Evolutionary conservation across 2,329 filamentous ascomycete species (phyloP).

Genomic region (Sordariomycetes sp.): DNA sequence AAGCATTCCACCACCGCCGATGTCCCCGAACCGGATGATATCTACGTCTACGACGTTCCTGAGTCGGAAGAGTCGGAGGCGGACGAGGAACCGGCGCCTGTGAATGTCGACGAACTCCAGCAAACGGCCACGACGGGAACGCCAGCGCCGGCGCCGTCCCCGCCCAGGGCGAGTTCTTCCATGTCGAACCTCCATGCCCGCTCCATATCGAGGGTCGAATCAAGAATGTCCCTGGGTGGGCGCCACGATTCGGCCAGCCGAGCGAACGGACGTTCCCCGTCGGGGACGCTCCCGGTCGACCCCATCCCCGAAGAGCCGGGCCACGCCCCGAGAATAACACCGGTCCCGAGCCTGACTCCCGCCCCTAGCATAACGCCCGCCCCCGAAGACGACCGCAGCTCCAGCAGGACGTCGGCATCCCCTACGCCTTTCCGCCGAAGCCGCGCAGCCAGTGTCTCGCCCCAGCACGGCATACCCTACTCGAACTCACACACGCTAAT

Average conservation of each 20-base stretch:
- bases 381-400: neutral
- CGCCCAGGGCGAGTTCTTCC: neutral
- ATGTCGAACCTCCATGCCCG: neutral
- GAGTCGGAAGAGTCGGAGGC: slow-evolving; percentile 11
- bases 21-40: slow-evolving; percentile 51
- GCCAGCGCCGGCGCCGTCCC: slow-evolving; percentile 20
- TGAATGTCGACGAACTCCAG: slow-evolving; percentile 54
- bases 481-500: slow-evolving; percentile 44
- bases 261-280: neutral
- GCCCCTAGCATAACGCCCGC: neutral
- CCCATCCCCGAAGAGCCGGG: slow-evolving; percentile 32
- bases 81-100: slow-evolving; percentile 45
- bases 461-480: slow-evolving; percentile 36
- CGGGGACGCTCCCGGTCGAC: slow-evolving; percentile 10
- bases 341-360: neutral
- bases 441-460: slow-evolving; percentile 15
- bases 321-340: too few species aligned
- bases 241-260: neutral
- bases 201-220: neutral
- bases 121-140: slow-evolving; percentile 47
- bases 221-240: neutral
- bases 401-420: slow-evolving; percentile 8
- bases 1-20: slow-evolving; percentile 79
- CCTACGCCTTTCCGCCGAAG: slow-evolving; percentile 11
- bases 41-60: slow-evolving; percentile 34